Percentiles rank a stretch among this genome's conserved stretches.
Conservation (phyloP, 2,329 filamentous ascomycete species). For the Emericellopsis cladophorae region DNA sequence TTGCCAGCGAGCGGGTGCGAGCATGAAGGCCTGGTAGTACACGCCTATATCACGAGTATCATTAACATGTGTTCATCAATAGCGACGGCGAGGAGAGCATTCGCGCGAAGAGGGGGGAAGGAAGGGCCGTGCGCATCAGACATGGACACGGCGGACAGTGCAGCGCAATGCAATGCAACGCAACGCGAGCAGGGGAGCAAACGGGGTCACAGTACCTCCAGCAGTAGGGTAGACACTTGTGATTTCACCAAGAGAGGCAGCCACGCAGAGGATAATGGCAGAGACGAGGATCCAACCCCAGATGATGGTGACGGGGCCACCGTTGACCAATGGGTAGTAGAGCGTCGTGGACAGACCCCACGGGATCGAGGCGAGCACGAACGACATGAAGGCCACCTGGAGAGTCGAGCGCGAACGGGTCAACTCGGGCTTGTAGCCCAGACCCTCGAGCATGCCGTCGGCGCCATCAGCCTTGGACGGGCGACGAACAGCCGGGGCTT, state of each 20-base stretch:
- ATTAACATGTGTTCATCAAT: neutral
- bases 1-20: conserved; percentile 48
- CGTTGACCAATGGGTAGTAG: conserved; percentile 52
- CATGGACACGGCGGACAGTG: neutral
- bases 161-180: neutral
- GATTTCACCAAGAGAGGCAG: conserved; percentile 59
- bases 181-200: neutral
- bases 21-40: conserved; percentile 70
- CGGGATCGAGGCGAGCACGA: conserved; percentile 62
- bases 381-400: conserved; percentile 65
- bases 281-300: conserved; percentile 62
- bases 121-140: too few species aligned
- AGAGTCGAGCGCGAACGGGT: conserved; percentile 52
- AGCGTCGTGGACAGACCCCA: conserved; percentile 62
- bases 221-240: conserved; percentile 67
- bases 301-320: conserved; percentile 56
- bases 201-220: conserved; percentile 32
- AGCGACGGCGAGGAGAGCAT: too few species aligned
- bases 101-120: too few species aligned
- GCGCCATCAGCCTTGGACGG: conserved; percentile 26
- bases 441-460: conserved; percentile 48
- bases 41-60: conserved; percentile 27
- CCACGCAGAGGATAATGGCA: conserved; percentile 59
- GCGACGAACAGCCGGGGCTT: conserved; percentile 9
- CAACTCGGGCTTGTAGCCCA: conserved; percentile 56